Percentiles rank a stretch among this genome's conserved stretches.
These are phyloP conservation scores for Friedmanniomyces simplex DNA, from an alignment of 495 filamentous ascomycete genomes.

Conservation along the genomic window DNA sequence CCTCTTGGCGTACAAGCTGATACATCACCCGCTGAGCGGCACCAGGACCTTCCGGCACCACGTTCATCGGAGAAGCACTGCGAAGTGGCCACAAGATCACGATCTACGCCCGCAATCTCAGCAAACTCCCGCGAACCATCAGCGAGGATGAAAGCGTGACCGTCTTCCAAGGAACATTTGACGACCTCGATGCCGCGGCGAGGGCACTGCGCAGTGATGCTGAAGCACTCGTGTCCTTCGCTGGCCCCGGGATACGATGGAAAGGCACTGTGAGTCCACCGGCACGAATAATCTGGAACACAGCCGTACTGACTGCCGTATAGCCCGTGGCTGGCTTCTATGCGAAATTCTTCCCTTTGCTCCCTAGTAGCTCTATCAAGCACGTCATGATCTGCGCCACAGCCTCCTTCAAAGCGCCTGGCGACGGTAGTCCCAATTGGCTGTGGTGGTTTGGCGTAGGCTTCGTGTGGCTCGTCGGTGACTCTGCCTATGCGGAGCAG, in stretches of 20 bases:
- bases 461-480: not conserved
- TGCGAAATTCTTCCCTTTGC: not conserved
- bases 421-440: not conserved
- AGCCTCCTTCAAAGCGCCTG: not conserved
- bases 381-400: not conserved
- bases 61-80: conserved; percentile 5
- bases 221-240: conserved; percentile 4
- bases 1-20: not conserved
- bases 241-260: not conserved
- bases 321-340: conserved; percentile 4
- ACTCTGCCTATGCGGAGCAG: not conserved
- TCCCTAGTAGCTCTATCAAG: not conserved
- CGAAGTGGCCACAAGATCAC: conserved; percentile 1
- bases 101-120: conserved; percentile 3
- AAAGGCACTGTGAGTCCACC: conserved; percentile 1
- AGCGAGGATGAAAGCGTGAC: not conserved
- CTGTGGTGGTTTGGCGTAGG: not conserved
- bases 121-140: not conserved
- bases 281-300: not conserved
- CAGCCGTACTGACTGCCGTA: not conserved
- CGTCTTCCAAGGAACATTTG: not conserved
- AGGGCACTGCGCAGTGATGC: not conserved
- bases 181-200: not conserved
- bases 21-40: not conserved
- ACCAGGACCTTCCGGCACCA: not conserved